Evolutionary conservation across 768 basidiomycete genomes (phyloP).

Genomic region (Amanita jacksonii): DNA sequence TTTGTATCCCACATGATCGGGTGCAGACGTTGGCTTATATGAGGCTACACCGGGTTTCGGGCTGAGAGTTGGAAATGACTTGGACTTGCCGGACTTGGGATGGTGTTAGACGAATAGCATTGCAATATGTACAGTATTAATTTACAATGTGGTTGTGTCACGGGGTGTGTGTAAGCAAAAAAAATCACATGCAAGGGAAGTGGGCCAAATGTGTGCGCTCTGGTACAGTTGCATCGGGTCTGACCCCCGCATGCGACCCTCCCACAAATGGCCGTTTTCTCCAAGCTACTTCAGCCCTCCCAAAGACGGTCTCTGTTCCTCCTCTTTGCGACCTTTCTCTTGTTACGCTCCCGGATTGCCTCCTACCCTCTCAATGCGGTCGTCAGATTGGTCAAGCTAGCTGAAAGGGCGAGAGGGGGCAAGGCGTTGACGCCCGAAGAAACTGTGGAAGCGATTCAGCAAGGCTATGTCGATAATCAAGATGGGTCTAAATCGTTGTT

Average conservation of each 20-base stretch:
- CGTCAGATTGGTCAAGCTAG: slow-evolving; percentile 17
- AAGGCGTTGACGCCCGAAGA: slow-evolving; percentile 27
- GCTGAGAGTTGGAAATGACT: not conserved
- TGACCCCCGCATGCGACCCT: no score
- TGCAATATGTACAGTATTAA: no score
- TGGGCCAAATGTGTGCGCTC: no score
- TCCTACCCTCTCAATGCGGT: not conserved
- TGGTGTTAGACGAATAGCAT: no score
- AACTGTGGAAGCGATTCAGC: slow-evolving; percentile 40
- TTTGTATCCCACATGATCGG: not conserved
- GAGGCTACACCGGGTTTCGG: not conserved
- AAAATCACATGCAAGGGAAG: slow-evolving; percentile 1
- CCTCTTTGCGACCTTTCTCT: slow-evolving; percentile 35
- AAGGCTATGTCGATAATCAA: slow-evolving; percentile 50
- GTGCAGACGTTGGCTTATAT: not conserved
- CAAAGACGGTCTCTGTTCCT: slow-evolving; percentile 26
- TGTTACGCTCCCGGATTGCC: slow-evolving; percentile 34
- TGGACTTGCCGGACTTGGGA: no score
- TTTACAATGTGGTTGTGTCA: no score
- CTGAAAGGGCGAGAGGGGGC: slow-evolving; percentile 18
- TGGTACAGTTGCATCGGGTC: no score
- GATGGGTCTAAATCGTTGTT: slow-evolving; percentile 57
- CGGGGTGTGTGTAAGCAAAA: no score
- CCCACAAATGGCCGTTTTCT: slow-evolving; percentile 16
- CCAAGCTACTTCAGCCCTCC: slow-evolving; percentile 14